These are phyloP conservation scores for Stemphylium lycopersici DNA, from an alignment of 2,329 filamentous ascomycete species.

Conservation along the genomic window DNA sequence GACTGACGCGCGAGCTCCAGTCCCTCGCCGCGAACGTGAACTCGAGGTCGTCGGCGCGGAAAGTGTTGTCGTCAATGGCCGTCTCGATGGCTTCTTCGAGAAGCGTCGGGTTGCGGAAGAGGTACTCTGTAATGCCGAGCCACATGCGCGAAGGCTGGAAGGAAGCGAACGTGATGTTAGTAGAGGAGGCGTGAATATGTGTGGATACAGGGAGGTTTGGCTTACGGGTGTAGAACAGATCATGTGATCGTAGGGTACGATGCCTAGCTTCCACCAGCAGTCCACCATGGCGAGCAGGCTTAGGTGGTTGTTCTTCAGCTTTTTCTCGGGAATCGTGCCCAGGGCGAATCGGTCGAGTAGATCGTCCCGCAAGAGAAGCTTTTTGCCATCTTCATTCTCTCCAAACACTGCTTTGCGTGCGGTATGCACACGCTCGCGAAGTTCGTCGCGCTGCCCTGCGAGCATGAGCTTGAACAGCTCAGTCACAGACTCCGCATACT, in stretches of 20 bases:
- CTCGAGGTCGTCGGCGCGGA: conserved; percentile 93
- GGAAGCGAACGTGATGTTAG: neutral
- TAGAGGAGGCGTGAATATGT: neutral
- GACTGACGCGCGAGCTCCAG: conserved; percentile 91
- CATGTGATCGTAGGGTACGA: conserved; percentile 99
- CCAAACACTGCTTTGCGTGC: conserved; percentile 76
- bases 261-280: conserved; percentile 93
- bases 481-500: conserved; percentile 91
- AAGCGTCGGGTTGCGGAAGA: conserved; percentile 82
- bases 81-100: conserved; percentile 86
- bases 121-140: conserved; percentile 94
- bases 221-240: conserved; percentile 90
- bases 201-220: neutral
- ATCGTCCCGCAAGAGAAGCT: conserved; percentile 76
- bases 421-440: conserved; percentile 75
- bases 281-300: conserved; percentile 96
- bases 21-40: conserved; percentile 96
- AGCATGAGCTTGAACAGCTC: conserved; percentile 98
- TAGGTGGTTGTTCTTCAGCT: conserved; percentile 89
- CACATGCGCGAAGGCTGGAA: conserved; percentile 84
- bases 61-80: conserved; percentile 86
- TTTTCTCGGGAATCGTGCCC: conserved; percentile 69
- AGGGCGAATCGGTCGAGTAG: conserved; percentile 89
- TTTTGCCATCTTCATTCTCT: conserved; percentile 61
- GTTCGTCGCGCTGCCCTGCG: conserved; percentile 76